Base-by-base conservation (phyloP, 2,329 filamentous ascomycete genomes). In the Xylariales sp. region DNA sequence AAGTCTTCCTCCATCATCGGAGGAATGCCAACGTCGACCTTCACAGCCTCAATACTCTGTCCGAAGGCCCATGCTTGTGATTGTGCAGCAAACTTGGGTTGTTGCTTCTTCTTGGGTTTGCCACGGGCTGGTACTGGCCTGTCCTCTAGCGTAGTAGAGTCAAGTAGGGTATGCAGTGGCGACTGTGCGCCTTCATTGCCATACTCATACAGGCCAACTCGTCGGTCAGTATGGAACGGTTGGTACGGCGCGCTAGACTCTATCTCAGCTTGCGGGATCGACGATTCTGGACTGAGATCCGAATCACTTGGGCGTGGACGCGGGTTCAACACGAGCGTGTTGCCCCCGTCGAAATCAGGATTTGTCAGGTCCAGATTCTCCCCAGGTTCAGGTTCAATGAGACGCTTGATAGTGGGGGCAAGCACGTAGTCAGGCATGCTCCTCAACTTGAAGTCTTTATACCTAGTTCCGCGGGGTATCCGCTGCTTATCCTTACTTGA, bases 211-310 rank as follows among this genome's bases (percentile, higher is more conserved):
- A 96, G 70, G n/a, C 75, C 79, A 32, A 97, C 86, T 3, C 91
- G 80, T 41, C 81, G 78, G 56, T 97, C 90, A 0, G 90, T 93
- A 60, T 97, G 91, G 68, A 97, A 96, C 1, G 93, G 91, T 55
- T 95, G 90, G 54, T 95, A 97, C 2, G 91, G 88, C 4, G 90
- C 86, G 56, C 91, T 96, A 2, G 91, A 95, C 58, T 98, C 93
- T 50, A 95, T 94, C 68, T 96, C 90, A 5, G 88, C 88, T 49
- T 83, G 78, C 1, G 80, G 80, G 43, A 78, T 90, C 59, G 68
- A 85, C 59, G 66, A 86, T 62, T 70, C 84, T 59, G 69, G 75
- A 42, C 63, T 68, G 54, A 61, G 65, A 54, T 65, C 69, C 51
- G 50, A 49, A 54, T 52, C 55, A 60, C 40, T 58, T 54, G 63